Conservation (phyloP, 805 yeast species). For the Suhomyces kilbournensis region DNA sequence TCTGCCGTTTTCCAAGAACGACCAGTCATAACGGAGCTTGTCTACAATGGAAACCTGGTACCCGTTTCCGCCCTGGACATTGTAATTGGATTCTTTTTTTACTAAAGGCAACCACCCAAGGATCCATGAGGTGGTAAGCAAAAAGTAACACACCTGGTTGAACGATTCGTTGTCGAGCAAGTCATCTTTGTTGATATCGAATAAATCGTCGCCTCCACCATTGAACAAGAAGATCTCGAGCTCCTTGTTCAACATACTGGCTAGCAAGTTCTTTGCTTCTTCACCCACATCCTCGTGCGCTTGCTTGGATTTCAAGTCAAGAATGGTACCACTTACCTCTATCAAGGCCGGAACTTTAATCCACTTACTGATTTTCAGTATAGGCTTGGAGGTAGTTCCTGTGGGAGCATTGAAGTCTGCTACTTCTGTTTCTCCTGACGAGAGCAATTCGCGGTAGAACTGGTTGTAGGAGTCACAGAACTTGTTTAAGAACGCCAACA, state of each 20-base stretch:
- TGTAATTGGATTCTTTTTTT: constrained; percentile 38
- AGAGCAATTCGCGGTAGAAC: constrained; percentile 37
- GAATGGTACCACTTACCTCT: constrained; percentile 15
- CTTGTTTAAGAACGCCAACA: constrained; percentile 37
- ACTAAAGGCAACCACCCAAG: constrained; percentile 58
- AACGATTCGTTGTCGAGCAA: constrained; percentile 52
- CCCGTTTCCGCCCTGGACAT: constrained; percentile 6
- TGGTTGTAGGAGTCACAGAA: constrained; percentile 30
- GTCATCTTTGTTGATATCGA: constrained; percentile 45
- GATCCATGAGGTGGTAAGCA: constrained; percentile 56
- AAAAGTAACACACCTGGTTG: constrained; percentile 49
- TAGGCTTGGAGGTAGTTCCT: constrained; percentile 13
- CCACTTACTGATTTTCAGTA: constrained; percentile 31
- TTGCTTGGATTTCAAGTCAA: constrained; percentile 4
- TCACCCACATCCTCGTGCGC: neutral
- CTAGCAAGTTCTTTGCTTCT: neutral
- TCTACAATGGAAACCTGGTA: constrained; percentile 27
- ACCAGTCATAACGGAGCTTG: constrained; percentile 38
- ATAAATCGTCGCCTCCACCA: constrained; percentile 17
- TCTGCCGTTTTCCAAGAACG: constrained; percentile 41
- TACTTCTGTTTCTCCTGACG: constrained; percentile 20
- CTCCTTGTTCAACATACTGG: constrained; percentile 22
- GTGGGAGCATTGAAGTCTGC: constrained; percentile 1
- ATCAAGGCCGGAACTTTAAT: constrained; percentile 30
- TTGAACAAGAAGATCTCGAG: constrained; percentile 23